phyloP scores from a whole-genome alignment of 225 moss, liverwort and hornwort genomes.

The Physcomitrellopsis africana region DNA sequence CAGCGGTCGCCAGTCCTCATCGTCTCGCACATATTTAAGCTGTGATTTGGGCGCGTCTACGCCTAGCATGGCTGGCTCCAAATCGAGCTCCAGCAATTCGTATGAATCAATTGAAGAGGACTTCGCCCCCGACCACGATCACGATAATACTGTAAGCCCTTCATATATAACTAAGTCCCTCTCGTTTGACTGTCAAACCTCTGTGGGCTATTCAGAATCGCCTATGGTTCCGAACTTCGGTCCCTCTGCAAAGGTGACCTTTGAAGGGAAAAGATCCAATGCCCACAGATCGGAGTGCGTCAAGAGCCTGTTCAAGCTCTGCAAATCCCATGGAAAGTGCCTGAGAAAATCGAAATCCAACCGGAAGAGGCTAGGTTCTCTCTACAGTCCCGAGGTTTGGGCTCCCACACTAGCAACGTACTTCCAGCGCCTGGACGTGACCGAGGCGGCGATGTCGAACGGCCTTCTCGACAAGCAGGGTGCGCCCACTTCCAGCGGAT shows the following conservation, averaged over 20 bases:
- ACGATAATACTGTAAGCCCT: not conserved
- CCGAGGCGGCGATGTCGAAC: constrained; percentile 25
- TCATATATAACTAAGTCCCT: not conserved
- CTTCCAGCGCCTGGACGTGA: constrained; percentile 44
- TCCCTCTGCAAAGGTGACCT: constrained; percentile 5
- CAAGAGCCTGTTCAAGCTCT: constrained; percentile 17
- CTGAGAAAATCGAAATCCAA: constrained; percentile 14
- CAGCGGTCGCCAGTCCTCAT: constrained; percentile 64
- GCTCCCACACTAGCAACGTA: constrained; percentile 62
- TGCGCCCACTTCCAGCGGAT: constrained; percentile 49
- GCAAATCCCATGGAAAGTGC: constrained; percentile 21
- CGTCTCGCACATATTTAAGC: constrained; percentile 62
- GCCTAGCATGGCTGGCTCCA: constrained; percentile 53
- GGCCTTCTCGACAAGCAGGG: constrained; percentile 36
- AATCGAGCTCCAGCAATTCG: constrained; percentile 6
- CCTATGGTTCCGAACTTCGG: not conserved
- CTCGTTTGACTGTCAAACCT: constrained; percentile 4
- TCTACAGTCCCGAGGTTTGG: constrained; percentile 30
- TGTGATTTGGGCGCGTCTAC: constrained; percentile 54
- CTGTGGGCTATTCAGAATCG: no score
- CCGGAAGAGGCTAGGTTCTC: constrained; percentile 16
- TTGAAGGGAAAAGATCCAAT: not conserved
- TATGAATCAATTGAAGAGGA: constrained; percentile 30
- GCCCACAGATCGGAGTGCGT: constrained; percentile 26
- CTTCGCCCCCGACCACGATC: not conserved